Evolutionary conservation across 2,329 filamentous ascomycete genomes (phyloP), one percentile per base, ranked within the genome.

Genomic region (Cordyceps javanica): DNA sequence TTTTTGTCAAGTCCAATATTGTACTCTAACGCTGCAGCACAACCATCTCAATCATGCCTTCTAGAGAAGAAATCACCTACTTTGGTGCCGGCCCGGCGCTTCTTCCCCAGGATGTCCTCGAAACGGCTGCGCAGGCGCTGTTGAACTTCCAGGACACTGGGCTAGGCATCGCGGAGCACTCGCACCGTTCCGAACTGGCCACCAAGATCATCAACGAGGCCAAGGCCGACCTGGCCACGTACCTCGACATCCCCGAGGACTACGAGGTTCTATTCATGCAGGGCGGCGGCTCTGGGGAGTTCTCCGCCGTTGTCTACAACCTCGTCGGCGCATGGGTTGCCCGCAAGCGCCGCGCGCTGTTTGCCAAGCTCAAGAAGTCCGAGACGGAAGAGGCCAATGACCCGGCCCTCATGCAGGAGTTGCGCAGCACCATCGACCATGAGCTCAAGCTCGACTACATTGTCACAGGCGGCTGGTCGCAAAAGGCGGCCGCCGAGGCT

Each of bases 181-280:
- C 89, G 10, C 93, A 97, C 72, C 89, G 93, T 62, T 95, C 90
- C 14, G 79, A 83, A 60, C 82, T 89, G 45, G 93, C 93, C 26
- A 82, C 84, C 62, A 82, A 86, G 61, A 91, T 97, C 66, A 82
- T 97, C 64, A 86, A 88, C 61, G 81, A 89, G 62, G 82, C 90
- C 61, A 94, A 95, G 71, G 81, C 83, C 34, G 85, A 89, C 61
- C 81, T 97, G 11, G 80, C 82, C 36, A 77, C 76, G 23, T 88
- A 90, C 64, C 86, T 96, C 58, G 88, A 93, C 65, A 87, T 97
- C 57, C 91, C 91, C 3, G 83, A 88, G 63, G 86, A 89, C 70
- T 96, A 97, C 74, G 91, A 96, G 60, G 82, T 96, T 57, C 74
- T 96, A 21, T 93, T 96, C 73, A 88, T 96, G 79, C 89, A 94